Base-by-base conservation (phyloP, 805 yeast genomes). In the Saturnispora silvae region DNA sequence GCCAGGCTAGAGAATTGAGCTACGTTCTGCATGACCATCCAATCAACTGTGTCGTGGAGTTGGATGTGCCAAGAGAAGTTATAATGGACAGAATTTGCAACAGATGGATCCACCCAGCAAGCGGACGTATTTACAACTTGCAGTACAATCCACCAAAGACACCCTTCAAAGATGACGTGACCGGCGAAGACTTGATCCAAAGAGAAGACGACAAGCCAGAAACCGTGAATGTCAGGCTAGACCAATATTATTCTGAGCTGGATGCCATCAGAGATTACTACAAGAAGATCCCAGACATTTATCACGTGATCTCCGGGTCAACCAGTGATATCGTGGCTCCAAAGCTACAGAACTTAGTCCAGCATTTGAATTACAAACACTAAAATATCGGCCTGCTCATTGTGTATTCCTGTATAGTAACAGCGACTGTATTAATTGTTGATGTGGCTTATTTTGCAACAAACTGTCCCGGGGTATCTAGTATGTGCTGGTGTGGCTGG, bases 101-200 rank as follows among this genome's bases (percentile, higher is more conserved):
- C 43, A 61, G 96, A 47, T 85, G 83, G 78, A 80, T 86, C 28
- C 96, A 87, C 57, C 54, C 68, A 11, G 75, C 82, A 0, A 81
- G 94, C 36, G 96, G 96, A 0, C 64, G 96, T 45, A 79, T 86
- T 3, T 87, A 87, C 56, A 89, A 83, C 54, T 54, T 82, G 45
- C 76, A 83, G 38, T 87, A 85, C 58, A 86, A 82, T 49, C 96
- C 96, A 5, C 97, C 97, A 7, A 79, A 79, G 49, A 69, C 67
- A 2, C 75, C 85, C 0, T 94, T 85, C 25, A 67, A 60, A 43
- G 97, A 87, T 52, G 96, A 87, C 55, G 51, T 85, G 2, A 87
- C 97, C 0, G 96, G 96, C 1, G 96, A 87, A 53, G 78, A 83
- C 3, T 65, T 87, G 40, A 58, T 71, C 14, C 82, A 85, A 58